phyloP scores from a whole-genome alignment of 441 rosid genomes.

The Syzygium syzygioides region DNA sequence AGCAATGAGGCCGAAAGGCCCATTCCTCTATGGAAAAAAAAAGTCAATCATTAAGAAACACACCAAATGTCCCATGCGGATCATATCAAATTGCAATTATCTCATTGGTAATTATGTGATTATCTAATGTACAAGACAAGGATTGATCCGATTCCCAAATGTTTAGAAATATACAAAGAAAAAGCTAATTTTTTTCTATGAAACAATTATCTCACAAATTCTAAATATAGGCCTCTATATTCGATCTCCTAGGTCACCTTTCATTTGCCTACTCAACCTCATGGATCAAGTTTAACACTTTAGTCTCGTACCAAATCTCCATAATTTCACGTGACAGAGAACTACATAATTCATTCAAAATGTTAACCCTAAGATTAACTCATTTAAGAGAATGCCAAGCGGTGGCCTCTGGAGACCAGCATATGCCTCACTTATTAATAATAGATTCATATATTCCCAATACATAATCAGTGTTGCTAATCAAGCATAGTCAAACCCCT shows the following conservation, averaged over 20 bases:
- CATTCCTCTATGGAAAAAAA: neutral
- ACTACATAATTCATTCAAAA: neutral
- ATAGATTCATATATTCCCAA: neutral
- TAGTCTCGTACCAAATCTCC: neutral
- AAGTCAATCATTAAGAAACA: neutral
- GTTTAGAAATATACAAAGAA: neutral
- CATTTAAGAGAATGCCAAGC: neutral
- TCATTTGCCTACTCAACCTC: neutral
- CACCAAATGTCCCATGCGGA: neutral
- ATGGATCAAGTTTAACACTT: neutral
- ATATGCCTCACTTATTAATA: neutral
- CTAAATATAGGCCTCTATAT: neutral
- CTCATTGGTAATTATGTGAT: neutral
- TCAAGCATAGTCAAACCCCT: neutral
- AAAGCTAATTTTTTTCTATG: neutral
- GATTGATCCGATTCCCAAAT: neutral
- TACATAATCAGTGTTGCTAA: neutral
- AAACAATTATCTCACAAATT: neutral
- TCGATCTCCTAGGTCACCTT: neutral
- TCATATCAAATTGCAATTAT: neutral
- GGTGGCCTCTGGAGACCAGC: neutral
- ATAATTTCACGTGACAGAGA: neutral
- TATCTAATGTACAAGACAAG: neutral
- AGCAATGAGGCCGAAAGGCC: neutral
- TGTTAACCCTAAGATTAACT: neutral